Percentiles rank a stretch among this genome's conserved stretches.
Conservation (phyloP, 441 rosid genomes). For the Populus hybrid region DNA sequence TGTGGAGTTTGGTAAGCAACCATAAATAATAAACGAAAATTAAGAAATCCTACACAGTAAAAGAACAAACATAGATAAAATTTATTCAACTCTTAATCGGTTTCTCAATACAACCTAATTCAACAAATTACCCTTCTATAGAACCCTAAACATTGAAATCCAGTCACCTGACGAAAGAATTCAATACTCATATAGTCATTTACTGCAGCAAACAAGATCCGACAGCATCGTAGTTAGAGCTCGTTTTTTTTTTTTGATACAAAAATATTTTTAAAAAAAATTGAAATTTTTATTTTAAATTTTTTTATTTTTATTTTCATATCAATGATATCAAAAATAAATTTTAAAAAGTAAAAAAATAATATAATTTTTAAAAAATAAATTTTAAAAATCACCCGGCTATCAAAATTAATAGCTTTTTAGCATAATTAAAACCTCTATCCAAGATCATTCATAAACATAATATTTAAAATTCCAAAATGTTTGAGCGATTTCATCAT, state of each 20-base stretch:
- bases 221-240: neutral
- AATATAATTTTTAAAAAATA: too few relatives aligned
- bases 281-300: too few relatives aligned
- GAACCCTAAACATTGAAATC: neutral
- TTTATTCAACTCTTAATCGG: neutral
- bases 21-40: neutral
- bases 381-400: too few relatives aligned
- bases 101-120: neutral
- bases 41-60: neutral
- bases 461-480: neutral
- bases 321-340: too few relatives aligned
- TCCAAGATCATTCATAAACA: neutral
- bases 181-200: neutral
- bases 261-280: too few relatives aligned
- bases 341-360: too few relatives aligned
- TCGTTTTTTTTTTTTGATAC: too few relatives aligned
- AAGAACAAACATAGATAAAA: neutral
- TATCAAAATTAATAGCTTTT: too few relatives aligned
- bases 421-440: too few relatives aligned
- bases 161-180: too few relatives aligned
- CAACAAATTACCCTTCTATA: neutral
- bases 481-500: neutral
- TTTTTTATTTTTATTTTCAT: too few relatives aligned
- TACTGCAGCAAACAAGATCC: neutral
- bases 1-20: neutral